Conservation (phyloP, 2,329 filamentous ascomycete genomes). For the Colletotrichum cordylinicola region DNA sequence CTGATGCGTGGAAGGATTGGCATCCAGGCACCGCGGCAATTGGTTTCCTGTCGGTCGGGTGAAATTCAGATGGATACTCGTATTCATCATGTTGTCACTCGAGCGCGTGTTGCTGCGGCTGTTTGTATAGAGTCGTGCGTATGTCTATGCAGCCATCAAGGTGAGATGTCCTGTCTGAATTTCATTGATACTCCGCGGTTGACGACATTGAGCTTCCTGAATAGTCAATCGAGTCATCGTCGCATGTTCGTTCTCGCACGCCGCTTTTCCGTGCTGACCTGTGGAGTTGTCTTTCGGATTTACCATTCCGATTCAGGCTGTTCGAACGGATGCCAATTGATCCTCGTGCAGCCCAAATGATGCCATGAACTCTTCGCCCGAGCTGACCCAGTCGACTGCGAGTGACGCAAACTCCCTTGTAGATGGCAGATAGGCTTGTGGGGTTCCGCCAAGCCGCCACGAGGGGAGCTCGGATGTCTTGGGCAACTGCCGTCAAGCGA, state of each 20-base stretch:
- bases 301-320: background rate
- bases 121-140: background rate
- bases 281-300: background rate
- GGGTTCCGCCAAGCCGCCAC: constrained; percentile 9
- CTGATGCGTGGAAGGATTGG: background rate
- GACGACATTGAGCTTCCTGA: background rate
- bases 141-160: background rate
- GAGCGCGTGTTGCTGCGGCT: background rate
- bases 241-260: background rate
- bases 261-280: constrained; percentile 1
- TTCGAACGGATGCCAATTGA: background rate
- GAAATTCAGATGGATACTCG: too few relatives aligned
- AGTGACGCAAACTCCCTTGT: background rate
- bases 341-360: background rate
- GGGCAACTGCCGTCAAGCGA: background rate
- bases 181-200: background rate
- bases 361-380: background rate
- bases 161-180: background rate
- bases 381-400: background rate
- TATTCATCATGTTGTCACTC: background rate
- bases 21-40: background rate
- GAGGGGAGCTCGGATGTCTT: background rate
- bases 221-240: background rate
- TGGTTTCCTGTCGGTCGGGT: background rate
- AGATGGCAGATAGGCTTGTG: background rate